Percentiles rank a stretch among this genome's conserved stretches.
phyloP scores from a whole-genome alignment of 106 monocot genomes.

The Dactylorhiza incarnata region DNA sequence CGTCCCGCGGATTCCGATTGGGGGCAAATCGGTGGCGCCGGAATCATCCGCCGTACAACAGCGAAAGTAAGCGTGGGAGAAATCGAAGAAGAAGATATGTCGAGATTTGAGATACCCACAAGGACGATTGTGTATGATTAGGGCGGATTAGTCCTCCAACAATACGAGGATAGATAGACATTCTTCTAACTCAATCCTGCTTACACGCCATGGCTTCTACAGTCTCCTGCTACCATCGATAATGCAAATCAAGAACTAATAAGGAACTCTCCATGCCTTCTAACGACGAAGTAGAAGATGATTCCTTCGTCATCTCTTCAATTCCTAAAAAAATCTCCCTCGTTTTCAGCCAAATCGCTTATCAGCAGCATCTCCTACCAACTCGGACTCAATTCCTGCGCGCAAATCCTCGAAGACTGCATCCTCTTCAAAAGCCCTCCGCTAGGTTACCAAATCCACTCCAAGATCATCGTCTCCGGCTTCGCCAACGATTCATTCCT shows the following conservation, averaged over 20 bases:
- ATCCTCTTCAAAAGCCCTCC: conserved; percentile 9
- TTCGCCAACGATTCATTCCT: conserved; percentile 35
- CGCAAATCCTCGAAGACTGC: conserved; percentile 21
- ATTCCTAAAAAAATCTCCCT: neutral
- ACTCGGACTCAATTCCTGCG: too few relatives aligned
- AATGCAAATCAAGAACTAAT: neutral
- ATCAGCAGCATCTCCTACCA: neutral
- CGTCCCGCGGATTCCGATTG: too few relatives aligned
- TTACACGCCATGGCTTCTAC: too few relatives aligned
- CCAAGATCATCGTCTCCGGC: conserved; percentile 34
- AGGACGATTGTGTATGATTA: too few relatives aligned
- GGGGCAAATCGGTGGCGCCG: too few relatives aligned
- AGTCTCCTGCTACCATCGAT: neutral
- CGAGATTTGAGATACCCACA: too few relatives aligned
- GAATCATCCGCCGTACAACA: neutral
- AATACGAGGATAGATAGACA: neutral
- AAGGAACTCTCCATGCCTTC: neutral
- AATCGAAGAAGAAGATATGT: too few relatives aligned
- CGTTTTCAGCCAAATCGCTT: conserved; percentile 1
- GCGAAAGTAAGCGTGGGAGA: neutral
- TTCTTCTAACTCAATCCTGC: neutral
- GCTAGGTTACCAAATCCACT: conserved; percentile 28
- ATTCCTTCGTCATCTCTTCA: neutral
- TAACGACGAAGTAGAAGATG: conserved; percentile 5
- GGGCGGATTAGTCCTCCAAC: neutral